These are phyloP conservation scores for Endogone sp. DNA, from an alignment of 192 early-diverging fungal species.

Conservation along the genomic window DNA sequence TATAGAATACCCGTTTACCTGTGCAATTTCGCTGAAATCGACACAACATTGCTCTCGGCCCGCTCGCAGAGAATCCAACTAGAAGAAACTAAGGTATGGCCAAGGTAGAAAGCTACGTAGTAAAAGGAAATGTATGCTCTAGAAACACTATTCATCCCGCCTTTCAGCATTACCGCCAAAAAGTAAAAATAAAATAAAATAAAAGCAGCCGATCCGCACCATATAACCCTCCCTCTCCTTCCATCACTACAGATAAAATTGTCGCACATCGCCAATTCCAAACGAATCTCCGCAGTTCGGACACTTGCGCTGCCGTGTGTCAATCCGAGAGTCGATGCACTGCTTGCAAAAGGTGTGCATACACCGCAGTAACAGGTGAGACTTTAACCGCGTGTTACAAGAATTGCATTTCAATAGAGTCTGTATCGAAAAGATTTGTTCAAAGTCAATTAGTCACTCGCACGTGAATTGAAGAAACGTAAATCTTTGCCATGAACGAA, in stretches of 20 bases:
- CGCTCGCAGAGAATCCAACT: too few relatives aligned
- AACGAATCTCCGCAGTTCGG: slow-evolving; percentile 87
- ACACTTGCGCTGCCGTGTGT: slow-evolving; percentile 91
- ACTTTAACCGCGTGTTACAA: slow-evolving; percentile 84
- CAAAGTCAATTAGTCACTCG: neutral
- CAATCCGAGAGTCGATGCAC: slow-evolving; percentile 83
- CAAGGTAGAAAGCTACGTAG: too few relatives aligned
- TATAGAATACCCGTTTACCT: too few relatives aligned
- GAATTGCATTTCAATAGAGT: slow-evolving; percentile 87
- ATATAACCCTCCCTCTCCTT: neutral
- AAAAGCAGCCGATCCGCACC: neutral
- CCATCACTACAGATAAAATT: slow-evolving; percentile 68
- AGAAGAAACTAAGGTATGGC: too few relatives aligned
- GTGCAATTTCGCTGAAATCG: too few relatives aligned
- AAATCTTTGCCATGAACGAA: neutral
- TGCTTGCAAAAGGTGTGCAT: slow-evolving; percentile 97
- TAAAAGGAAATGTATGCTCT: too few relatives aligned
- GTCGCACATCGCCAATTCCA: slow-evolving; percentile 73
- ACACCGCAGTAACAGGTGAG: slow-evolving; percentile 76
- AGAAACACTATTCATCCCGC: too few relatives aligned
- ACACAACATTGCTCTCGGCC: too few relatives aligned
- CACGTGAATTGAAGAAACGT: neutral
- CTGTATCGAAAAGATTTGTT: slow-evolving; percentile 27
- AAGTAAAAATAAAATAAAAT: too few relatives aligned
- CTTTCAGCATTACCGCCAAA: too few relatives aligned